A percentile compares a stretch with the other conserved stretches of the same genome.
Conservation (phyloP, 2,329 filamentous ascomycete species). For the Colletotrichum sidae region DNA sequence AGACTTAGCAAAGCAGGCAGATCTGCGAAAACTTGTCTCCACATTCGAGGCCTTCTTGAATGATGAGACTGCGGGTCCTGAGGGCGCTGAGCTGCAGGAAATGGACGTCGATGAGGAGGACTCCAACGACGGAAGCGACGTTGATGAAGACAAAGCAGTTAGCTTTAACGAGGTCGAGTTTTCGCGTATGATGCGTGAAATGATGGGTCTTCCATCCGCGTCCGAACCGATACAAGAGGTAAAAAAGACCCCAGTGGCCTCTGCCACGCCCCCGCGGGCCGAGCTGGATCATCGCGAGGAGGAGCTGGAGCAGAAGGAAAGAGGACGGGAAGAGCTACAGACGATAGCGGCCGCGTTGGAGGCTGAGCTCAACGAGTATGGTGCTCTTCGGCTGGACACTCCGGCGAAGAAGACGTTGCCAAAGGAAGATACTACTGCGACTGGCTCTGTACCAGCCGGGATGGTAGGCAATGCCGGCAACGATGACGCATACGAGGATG, state of each 20-base stretch:
- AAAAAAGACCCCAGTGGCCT: too few relatives aligned
- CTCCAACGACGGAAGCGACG: slow-evolving; percentile 58
- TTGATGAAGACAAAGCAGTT: slow-evolving; percentile 78
- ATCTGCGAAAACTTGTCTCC: slow-evolving; percentile 90
- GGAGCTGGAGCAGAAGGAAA: background rate
- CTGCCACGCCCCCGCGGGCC: background rate
- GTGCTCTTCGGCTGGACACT: slow-evolving; percentile 69
- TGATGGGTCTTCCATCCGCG: slow-evolving; percentile 76
- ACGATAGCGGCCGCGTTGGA: slow-evolving; percentile 78
- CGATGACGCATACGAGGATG: slow-evolving; percentile 67
- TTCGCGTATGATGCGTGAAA: slow-evolving; percentile 87
- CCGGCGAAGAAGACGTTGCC: slow-evolving; percentile 47
- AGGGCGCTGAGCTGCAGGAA: slow-evolving; percentile 79
- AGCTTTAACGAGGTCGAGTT: slow-evolving; percentile 90
- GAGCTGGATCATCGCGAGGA: slow-evolving; percentile 40
- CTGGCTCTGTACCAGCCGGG: background rate
- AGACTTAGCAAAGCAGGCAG: slow-evolving; percentile 75
- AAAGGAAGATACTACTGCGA: background rate
- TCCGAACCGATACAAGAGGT: too few relatives aligned
- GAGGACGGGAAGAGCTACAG: slow-evolving; percentile 67
- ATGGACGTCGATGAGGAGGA: slow-evolving; percentile 72
- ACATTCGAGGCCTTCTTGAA: slow-evolving; percentile 94
- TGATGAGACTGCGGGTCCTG: slow-evolving; percentile 82
- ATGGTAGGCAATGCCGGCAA: slow-evolving; percentile 45
- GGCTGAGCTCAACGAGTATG: slow-evolving; percentile 75